Conservation (phyloP, 31 red algal species). For the Porphyra umbilicalis region DNA sequence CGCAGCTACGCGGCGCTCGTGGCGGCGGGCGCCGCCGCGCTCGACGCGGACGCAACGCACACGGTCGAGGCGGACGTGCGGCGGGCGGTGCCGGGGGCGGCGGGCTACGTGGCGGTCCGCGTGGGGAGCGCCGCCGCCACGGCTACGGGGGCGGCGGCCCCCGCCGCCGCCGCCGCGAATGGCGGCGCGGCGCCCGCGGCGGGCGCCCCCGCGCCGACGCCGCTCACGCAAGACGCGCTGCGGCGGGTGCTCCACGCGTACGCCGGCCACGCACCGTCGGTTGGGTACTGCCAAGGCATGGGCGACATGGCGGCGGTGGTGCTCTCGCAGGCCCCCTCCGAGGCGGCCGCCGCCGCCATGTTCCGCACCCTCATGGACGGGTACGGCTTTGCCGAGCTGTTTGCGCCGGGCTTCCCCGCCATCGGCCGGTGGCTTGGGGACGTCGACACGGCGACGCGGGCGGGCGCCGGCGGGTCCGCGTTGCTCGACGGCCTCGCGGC, state of each 20-base stretch:
- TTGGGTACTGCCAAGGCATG: constrained; percentile 60
- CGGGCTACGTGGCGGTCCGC: not conserved
- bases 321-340: constrained; percentile 14
- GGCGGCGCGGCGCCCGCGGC: not conserved
- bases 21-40: not conserved
- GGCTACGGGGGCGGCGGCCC: not conserved
- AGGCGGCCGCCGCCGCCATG: constrained; percentile 22
- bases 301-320: constrained; percentile 24
- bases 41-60: not conserved
- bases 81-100: not conserved
- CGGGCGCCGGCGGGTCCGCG: not conserved
- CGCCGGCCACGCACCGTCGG: not conserved
- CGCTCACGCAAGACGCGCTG: not conserved
- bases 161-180: too few species aligned
- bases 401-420: constrained; percentile 16
- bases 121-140: not conserved
- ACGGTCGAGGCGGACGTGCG: not conserved
- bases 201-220: not conserved
- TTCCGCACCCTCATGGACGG: constrained; percentile 26
- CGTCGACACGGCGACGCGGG: not conserved
- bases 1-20: not conserved
- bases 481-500: constrained; percentile 6
- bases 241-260: not conserved
- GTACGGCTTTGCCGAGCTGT: constrained; percentile 18
- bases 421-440: constrained; percentile 11